Percentiles rank a stretch among this genome's conserved stretches.
Conservation (phyloP, 306 rosid genomes). For the Malus orientalis region DNA sequence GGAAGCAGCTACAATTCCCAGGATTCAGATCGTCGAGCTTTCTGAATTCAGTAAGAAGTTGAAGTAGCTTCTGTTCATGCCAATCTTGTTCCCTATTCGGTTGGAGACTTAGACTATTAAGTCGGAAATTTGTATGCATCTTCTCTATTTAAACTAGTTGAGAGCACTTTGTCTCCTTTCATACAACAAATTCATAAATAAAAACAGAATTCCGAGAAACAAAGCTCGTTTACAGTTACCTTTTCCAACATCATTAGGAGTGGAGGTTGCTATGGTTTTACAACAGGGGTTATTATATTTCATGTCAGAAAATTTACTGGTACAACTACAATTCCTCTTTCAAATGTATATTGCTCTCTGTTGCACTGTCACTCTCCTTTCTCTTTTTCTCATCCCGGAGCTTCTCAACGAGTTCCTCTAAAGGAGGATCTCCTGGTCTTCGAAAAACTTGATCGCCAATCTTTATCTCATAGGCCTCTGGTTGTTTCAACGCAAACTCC, state of each 20-base stretch:
- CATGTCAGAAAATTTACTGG: not conserved
- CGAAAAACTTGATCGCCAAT: constrained; percentile 70
- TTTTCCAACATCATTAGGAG: not conserved
- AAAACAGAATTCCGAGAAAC: not conserved
- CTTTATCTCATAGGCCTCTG: constrained; percentile 82
- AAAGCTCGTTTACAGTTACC: not conserved
- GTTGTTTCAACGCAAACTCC: constrained; percentile 65
- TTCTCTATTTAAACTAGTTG: not conserved
- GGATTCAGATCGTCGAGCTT: constrained; percentile 57
- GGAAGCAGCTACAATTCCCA: constrained; percentile 58
- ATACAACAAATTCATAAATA: not conserved
- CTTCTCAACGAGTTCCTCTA: constrained; percentile 54
- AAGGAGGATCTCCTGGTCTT: constrained; percentile 83
- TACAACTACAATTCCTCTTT: constrained; percentile 57
- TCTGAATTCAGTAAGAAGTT: constrained; percentile 62
- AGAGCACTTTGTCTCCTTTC: not conserved
- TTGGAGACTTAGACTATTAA: not conserved
- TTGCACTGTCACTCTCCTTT: constrained; percentile 20
- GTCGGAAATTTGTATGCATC: not conserved
- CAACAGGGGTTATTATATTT: not conserved
- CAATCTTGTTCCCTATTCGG: not conserved
- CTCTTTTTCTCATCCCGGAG: constrained; percentile 34
- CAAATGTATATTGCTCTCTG: constrained; percentile 15
- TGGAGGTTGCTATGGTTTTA: not conserved
- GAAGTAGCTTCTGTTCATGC: constrained; percentile 29